Percentiles rank a stretch among this genome's conserved stretches.
These are phyloP conservation scores for Mortierella sp. DNA, from an alignment of 371 early-diverging fungal species.

Conservation along the genomic window DNA sequence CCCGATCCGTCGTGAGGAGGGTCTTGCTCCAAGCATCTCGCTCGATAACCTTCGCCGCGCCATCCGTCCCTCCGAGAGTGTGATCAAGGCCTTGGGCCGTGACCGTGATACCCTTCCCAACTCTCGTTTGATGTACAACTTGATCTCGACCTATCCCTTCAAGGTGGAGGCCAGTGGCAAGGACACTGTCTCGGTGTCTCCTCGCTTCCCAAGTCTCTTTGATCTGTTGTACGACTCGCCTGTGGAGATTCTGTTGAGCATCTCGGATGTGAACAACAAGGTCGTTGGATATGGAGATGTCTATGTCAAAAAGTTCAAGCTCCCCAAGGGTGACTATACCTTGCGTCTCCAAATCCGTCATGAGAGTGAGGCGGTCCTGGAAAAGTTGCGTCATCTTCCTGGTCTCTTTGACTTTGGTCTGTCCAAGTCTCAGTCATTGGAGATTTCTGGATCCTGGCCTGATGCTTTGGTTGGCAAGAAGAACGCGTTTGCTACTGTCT, in stretches of 20 bases:
- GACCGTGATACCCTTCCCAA: constrained; percentile 84
- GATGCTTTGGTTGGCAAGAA: constrained; percentile 60
- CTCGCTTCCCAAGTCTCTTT: constrained; percentile 73
- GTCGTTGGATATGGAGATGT: constrained; percentile 76
- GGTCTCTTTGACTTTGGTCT: constrained; percentile 74
- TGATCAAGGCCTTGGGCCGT: constrained; percentile 71
- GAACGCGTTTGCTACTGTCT: constrained; percentile 34
- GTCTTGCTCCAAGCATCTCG: constrained; percentile 65
- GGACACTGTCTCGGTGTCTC: constrained; percentile 60
- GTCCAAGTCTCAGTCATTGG: constrained; percentile 64
- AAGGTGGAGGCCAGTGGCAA: constrained; percentile 62
- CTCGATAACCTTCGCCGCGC: constrained; percentile 74
- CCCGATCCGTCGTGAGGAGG: constrained; percentile 77
- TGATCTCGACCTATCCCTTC: constrained; percentile 80
- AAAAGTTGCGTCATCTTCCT: constrained; percentile 72
- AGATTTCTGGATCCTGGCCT: constrained; percentile 63
- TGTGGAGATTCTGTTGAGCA: constrained; percentile 60
- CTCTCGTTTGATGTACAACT: constrained; percentile 70
- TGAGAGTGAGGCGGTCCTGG: constrained; percentile 72
- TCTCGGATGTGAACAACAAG: constrained; percentile 72
- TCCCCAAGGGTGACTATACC: constrained; percentile 89
- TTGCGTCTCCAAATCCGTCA: constrained; percentile 83
- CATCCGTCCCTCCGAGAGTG: constrained; percentile 73
- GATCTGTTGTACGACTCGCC: constrained; percentile 72
- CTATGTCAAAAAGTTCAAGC: constrained; percentile 74